These are phyloP conservation scores for Acanthamoeba royreba DNA, from an alignment of 208 protist genomes.

Conservation along the genomic window DNA sequence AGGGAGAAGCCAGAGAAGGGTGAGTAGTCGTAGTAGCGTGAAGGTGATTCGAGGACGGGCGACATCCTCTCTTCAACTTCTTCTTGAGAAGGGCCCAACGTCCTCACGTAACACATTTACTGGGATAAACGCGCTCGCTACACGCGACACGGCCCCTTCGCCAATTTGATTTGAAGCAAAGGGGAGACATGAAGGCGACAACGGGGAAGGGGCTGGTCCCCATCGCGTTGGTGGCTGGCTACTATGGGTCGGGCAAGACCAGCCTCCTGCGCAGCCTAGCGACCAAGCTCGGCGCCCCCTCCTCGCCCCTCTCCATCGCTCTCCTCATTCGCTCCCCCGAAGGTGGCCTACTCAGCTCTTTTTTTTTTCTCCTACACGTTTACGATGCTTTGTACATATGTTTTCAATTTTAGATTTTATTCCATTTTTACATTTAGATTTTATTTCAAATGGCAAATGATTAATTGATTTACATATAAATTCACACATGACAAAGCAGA, in stretches of 20 bases:
- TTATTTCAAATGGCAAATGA: background rate
- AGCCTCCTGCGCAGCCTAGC: background rate
- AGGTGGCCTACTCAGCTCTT: background rate
- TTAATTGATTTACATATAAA: background rate
- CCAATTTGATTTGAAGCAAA: too few relatives aligned
- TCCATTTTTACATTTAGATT: background rate
- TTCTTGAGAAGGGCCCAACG: too few relatives aligned
- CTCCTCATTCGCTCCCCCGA: background rate
- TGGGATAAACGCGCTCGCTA: too few relatives aligned
- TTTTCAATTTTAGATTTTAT: background rate
- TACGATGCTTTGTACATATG: background rate
- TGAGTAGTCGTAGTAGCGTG: too few relatives aligned
- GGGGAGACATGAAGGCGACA: background rate
- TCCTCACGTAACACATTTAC: too few relatives aligned
- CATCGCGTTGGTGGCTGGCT: background rate
- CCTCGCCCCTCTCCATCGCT: constrained; percentile 1
- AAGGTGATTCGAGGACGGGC: too few relatives aligned
- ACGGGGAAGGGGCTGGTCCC: background rate
- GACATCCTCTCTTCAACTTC: too few relatives aligned
- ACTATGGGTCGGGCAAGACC: constrained; percentile 33
- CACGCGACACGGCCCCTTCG: too few relatives aligned
- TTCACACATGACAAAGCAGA: background rate
- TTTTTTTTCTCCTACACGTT: background rate
- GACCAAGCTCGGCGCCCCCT: background rate
- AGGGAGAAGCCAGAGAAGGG: too few relatives aligned